Base-by-base conservation (phyloP, 495 filamentous ascomycete genomes). In the Hyaloscypha variabilis region DNA sequence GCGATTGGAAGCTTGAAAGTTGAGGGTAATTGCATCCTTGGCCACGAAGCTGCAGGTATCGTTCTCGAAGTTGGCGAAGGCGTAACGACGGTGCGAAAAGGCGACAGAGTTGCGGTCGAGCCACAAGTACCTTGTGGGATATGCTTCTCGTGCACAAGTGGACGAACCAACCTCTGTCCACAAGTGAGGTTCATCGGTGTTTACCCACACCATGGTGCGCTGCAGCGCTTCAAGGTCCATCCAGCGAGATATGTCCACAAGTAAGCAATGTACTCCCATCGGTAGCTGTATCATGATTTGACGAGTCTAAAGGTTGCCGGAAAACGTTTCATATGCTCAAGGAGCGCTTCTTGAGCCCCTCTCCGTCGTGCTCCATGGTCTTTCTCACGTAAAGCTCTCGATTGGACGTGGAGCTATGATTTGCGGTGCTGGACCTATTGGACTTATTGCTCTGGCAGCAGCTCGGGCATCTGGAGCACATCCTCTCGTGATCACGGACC, bases 21-120 rank as follows among this genome's bases (percentile, higher is more conserved):
- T 26, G 55, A 67, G 46, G 66, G 70, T 17, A 76, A 79, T 23
- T 65, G 80, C 23, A 78, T 85, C 30, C 82, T 85, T 83, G 89
- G 89, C 60, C 89, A 91, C 67, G 90, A 98, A 75, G 95, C 95
- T 71, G 88, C 91, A 13, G 94, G 94, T 23, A 82, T 81, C 36
- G 85, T 97, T 36, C 81, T 88, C 58, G 85, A 88, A 57, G 77
- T 84, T 59, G 94, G 94, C 0, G 73, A 77, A 19, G 81, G 72
- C 2, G 91, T 97, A 26, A 87, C 84, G 71, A 83, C 78, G 2
- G 79, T 97, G 58, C 76, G 85, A 71, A 79, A 86, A 60, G 94
- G 94, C 1, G 94, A 98, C 75, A 82, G 85, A 61, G 82, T 96
- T 28, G 91, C 50, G 75, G 82, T 85, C 67, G 83, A 85, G 64